These are phyloP conservation scores for Mycena leptocephala DNA, from an alignment of 768 basidiomycete genomes.

Conservation along the genomic window DNA sequence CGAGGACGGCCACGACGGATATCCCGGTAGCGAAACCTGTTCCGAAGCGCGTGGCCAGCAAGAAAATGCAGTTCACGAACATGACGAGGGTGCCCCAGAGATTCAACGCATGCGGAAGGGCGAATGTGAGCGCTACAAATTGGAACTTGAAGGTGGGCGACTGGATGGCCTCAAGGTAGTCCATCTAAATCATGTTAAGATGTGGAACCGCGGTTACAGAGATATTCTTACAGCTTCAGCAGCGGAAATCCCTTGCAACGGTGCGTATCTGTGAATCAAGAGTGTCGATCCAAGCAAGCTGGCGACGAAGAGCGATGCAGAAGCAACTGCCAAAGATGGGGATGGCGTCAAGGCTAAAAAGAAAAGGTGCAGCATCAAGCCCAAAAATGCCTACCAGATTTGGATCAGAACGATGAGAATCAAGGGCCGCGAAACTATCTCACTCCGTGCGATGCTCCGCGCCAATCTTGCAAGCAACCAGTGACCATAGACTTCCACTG, in stretches of 20 bases:
- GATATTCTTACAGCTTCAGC: conserved; percentile 59
- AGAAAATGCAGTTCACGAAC: conserved; percentile 50
- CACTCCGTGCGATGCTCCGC: conserved; percentile 55
- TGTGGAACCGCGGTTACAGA: not conserved
- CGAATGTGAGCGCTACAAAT: conserved; percentile 63
- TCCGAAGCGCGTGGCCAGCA: conserved; percentile 40
- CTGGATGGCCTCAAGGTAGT: conserved; percentile 55
- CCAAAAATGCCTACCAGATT: conserved; percentile 43
- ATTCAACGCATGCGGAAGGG: conserved; percentile 68
- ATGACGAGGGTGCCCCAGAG: conserved; percentile 63
- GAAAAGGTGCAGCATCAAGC: conserved; percentile 46
- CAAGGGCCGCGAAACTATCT: conserved; percentile 43
- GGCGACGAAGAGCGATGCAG: conserved; percentile 50
- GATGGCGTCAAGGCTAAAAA: conserved; percentile 52
- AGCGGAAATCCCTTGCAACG: conserved; percentile 53
- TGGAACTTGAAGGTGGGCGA: conserved; percentile 63
- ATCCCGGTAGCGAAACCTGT: conserved; percentile 23
- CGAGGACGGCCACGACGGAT: conserved; percentile 17
- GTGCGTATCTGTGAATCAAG: conserved; percentile 56
- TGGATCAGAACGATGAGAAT: conserved; percentile 42
- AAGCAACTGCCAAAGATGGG: conserved; percentile 47
- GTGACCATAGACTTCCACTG: conserved; percentile 71
- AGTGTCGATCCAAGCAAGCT: conserved; percentile 55
- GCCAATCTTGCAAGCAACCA: conserved; percentile 67
- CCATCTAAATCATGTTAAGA: conserved; percentile 44